phyloP scores from a whole-genome alignment of 2,329 filamentous ascomycete genomes.

The Fusarium sarcochroum region DNA sequence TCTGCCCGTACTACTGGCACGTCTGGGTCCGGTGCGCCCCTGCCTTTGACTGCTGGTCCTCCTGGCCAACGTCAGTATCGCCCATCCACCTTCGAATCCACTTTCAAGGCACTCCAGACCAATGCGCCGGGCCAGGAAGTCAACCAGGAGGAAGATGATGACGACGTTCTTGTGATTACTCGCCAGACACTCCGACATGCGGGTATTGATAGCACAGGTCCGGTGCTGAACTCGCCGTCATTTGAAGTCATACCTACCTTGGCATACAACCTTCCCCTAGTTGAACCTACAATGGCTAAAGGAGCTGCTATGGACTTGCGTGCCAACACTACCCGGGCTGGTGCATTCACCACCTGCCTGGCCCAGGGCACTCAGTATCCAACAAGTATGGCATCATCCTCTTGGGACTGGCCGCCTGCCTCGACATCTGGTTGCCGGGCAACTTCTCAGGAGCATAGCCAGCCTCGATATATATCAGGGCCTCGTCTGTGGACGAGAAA shows the following conservation, averaged over 20 bases:
- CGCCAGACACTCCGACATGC: slow-evolving; percentile 43
- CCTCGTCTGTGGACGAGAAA: slow-evolving; percentile 44
- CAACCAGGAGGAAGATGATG: slow-evolving; percentile 47
- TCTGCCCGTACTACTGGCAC: slow-evolving; percentile 26
- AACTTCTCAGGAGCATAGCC: slow-evolving; percentile 6
- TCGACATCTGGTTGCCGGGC: slow-evolving; percentile 15
- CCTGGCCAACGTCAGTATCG: slow-evolving; percentile 67
- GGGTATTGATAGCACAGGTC: slow-evolving; percentile 37
- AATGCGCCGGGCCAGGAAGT: slow-evolving; percentile 42
- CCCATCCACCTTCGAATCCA: slow-evolving; percentile 59
- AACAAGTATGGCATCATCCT: not conserved
- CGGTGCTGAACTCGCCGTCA: slow-evolving; percentile 22
- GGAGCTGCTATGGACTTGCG: slow-evolving; percentile 7
- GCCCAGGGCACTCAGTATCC: not conserved
- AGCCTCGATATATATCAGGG: slow-evolving; percentile 28
- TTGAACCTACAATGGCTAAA: not conserved
- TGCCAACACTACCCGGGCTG: slow-evolving; percentile 2
- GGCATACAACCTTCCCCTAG: slow-evolving; percentile 5
- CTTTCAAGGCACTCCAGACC: slow-evolving; percentile 53
- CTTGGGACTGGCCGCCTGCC: slow-evolving; percentile 21
- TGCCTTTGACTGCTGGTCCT: slow-evolving; percentile 67
- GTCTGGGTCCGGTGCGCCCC: slow-evolving; percentile 60
- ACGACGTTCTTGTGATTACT: slow-evolving; percentile 42
- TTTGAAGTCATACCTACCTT: slow-evolving; percentile 15
- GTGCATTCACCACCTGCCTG: not conserved